phyloP scores from a whole-genome alignment of 176 grass and related monocot species.

The Lolium perenne region DNA sequence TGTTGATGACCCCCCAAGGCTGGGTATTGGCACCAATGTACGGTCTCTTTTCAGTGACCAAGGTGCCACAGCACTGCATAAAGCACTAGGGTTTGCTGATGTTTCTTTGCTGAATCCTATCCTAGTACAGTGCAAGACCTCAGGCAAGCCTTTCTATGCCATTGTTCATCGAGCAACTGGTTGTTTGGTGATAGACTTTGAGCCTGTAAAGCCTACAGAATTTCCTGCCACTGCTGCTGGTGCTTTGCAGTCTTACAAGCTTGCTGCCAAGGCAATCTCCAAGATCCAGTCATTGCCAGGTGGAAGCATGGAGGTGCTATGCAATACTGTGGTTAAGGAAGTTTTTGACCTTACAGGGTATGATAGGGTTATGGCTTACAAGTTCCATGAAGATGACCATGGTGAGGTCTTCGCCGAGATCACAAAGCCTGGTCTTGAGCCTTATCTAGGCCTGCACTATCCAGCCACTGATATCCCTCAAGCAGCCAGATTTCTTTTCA shows the following conservation, averaged over 20 bases:
- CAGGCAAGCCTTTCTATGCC: slow-evolving; percentile 92
- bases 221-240: slow-evolving; percentile 84
- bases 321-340: slow-evolving; percentile 78
- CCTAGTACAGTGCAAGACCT: slow-evolving; percentile 84
- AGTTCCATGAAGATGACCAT: slow-evolving; percentile 96
- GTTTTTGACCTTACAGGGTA: slow-evolving; percentile 95
- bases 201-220: slow-evolving; percentile 83
- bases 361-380: slow-evolving; percentile 96
- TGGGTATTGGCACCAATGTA: slow-evolving; percentile 72
- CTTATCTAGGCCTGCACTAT: slow-evolving; percentile 90
- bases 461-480: slow-evolving; percentile 96
- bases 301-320: slow-evolving; percentile 71
- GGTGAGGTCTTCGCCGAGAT: slow-evolving; percentile 82
- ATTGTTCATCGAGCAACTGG: slow-evolving; percentile 84
- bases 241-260: slow-evolving; percentile 96
- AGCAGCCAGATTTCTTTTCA: slow-evolving; percentile 88
- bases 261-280: slow-evolving; percentile 90
- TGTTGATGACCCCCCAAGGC: slow-evolving; percentile 59
- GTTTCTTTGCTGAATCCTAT: slow-evolving; percentile 89
- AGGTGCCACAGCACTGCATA: slow-evolving; percentile 70
- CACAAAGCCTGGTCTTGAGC: slow-evolving; percentile 85
- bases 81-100: slow-evolving; percentile 75
- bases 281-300: slow-evolving; percentile 86
- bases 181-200: slow-evolving; percentile 84
- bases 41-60: slow-evolving; percentile 75